phyloP scores from a whole-genome alignment of 306 rosid genomes.

The Fagus crenata region DNA sequence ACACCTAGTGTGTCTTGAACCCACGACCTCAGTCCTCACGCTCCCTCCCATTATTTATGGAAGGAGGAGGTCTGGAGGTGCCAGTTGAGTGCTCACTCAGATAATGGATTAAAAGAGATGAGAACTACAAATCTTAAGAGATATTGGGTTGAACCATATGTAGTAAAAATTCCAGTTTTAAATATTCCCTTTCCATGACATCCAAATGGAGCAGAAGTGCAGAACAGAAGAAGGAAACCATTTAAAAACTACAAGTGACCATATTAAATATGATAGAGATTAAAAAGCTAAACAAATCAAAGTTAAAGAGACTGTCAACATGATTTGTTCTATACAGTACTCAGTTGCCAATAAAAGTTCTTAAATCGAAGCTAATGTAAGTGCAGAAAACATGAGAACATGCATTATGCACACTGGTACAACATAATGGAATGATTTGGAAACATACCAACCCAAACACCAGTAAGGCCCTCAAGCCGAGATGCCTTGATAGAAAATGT shows the following conservation, averaged over 20 bases:
- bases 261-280: no score
- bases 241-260: no score
- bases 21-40: no score
- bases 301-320: background rate
- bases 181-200: background rate
- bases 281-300: background rate
- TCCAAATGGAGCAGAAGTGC: background rate
- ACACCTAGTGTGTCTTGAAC: no score
- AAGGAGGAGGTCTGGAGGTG: no score
- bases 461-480: constrained; percentile 68
- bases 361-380: background rate
- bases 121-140: background rate
- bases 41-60: no score
- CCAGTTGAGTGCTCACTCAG: no score
- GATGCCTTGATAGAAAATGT: constrained; percentile 76
- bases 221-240: background rate
- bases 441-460: constrained; percentile 85
- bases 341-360: background rate
- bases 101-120: background rate
- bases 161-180: background rate
- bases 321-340: background rate
- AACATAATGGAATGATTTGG: background rate
- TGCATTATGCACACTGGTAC: background rate
- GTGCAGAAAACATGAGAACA: background rate
- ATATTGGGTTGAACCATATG: background rate